Evolutionary conservation across 805 yeast genomes (phyloP).

Genomic region (Wickerhamomyces pijperi): DNA sequence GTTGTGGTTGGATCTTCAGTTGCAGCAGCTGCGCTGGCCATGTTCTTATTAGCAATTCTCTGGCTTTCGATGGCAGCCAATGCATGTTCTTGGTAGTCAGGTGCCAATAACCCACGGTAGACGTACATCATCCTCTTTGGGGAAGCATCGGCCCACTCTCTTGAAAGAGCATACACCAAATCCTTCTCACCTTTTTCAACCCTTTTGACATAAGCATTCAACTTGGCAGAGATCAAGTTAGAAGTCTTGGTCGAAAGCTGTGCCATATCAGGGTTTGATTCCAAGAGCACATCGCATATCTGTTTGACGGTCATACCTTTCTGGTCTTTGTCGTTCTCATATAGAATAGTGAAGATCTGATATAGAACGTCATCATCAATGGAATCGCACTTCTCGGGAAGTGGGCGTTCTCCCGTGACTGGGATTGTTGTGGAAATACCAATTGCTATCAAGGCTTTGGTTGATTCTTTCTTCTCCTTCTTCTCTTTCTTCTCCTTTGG

Average conservation of each 20-base stretch:
- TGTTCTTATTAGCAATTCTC: conserved; percentile 16
- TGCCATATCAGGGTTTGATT: conserved; percentile 77
- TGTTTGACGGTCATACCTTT: conserved; percentile 87
- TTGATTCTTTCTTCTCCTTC: conserved; percentile 14
- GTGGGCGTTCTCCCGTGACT: conserved; percentile 65
- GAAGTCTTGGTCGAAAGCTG: conserved; percentile 71
- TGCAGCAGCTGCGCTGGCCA: conserved; percentile 8
- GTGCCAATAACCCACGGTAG: conserved; percentile 65
- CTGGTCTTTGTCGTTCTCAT: conserved; percentile 56
- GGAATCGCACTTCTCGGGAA: conserved; percentile 53
- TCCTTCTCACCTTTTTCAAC: conserved; percentile 75
- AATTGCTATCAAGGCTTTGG: conserved; percentile 32
- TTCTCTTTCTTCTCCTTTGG: conserved; percentile 14
- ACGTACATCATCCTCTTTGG: conserved; percentile 86
- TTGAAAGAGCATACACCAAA: conserved; percentile 60
- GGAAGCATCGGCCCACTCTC: conserved; percentile 88
- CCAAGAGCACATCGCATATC: conserved; percentile 64
- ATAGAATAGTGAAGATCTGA: conserved; percentile 65
- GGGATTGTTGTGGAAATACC: conserved; percentile 75
- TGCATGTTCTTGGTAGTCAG: conserved; percentile 68
- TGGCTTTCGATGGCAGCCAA: conserved; percentile 49
- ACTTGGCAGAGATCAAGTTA: conserved; percentile 69
- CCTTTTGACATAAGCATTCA: conserved; percentile 76
- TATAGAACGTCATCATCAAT: conserved; percentile 67
- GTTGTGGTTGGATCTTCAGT: background rate